Conservation (phyloP, 1,284 basidiomycete genomes). For the Xanthoconium separans region DNA sequence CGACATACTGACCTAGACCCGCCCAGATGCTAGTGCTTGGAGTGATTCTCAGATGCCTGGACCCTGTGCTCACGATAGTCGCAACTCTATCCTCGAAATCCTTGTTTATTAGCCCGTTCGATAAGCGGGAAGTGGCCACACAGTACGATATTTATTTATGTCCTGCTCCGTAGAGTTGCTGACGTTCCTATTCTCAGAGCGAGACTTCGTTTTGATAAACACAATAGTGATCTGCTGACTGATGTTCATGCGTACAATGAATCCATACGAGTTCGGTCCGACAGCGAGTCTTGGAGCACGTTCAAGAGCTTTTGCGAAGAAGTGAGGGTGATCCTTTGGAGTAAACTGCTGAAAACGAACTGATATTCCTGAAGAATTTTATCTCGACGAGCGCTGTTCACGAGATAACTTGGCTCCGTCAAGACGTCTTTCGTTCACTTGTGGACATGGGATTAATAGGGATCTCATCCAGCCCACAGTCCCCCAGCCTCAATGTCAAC, state of each 20-base stretch:
- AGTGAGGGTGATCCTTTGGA: slow-evolving; percentile 39
- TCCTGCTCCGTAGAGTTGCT: not conserved
- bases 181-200: slow-evolving; percentile 47
- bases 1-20: slow-evolving; percentile 5
- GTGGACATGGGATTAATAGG: slow-evolving; percentile 73
- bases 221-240: slow-evolving; percentile 86
- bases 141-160: slow-evolving; percentile 42
- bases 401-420: slow-evolving; percentile 80
- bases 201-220: slow-evolving; percentile 63
- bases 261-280: slow-evolving; percentile 52
- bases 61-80: slow-evolving; percentile 76
- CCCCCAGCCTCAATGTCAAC: slow-evolving; percentile 56
- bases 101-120: slow-evolving; percentile 78
- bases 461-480: slow-evolving; percentile 41
- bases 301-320: slow-evolving; percentile 75
- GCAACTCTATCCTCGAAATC: slow-evolving; percentile 88
- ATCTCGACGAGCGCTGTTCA: slow-evolving; percentile 74
- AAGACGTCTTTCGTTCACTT: slow-evolving; percentile 77
- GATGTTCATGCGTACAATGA: slow-evolving; percentile 78
- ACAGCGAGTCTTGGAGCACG: slow-evolving; percentile 47
- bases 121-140: slow-evolving; percentile 79
- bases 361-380: slow-evolving; percentile 60
- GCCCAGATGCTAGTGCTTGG: slow-evolving; percentile 81
- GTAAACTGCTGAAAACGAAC: not conserved
- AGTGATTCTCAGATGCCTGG: slow-evolving; percentile 78